Conservation (phyloP, 2,329 filamentous ascomycete genomes). For the Trichoderma breve region DNA sequence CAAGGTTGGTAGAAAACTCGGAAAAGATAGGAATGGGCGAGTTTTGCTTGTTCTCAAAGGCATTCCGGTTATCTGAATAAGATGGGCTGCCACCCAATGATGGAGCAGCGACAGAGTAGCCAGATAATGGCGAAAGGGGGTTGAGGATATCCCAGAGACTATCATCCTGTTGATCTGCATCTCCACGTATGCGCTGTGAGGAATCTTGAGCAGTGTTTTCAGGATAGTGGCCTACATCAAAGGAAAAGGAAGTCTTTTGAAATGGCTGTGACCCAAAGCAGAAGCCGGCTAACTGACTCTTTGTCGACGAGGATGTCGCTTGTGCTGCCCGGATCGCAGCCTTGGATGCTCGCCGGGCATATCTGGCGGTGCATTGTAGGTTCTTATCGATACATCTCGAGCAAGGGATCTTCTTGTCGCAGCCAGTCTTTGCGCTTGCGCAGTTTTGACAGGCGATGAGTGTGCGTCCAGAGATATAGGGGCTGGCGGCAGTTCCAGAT, state of each 20-base stretch:
- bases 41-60: neutral
- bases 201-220: neutral
- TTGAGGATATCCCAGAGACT: neutral
- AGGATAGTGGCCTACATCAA: neutral
- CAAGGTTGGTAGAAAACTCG: neutral
- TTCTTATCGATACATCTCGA: conserved; percentile 39
- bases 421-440: conserved; percentile 40
- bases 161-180: neutral
- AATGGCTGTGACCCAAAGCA: neutral
- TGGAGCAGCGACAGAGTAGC: neutral
- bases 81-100: neutral
- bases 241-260: neutral
- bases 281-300: neutral
- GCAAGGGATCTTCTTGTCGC: conserved; percentile 40
- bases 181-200: neutral
- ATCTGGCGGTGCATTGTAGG: conserved; percentile 42
- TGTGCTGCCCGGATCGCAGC: conserved; percentile 45
- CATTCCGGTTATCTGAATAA: neutral
- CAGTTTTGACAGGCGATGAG: conserved; percentile 42
- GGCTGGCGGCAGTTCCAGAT: neutral
- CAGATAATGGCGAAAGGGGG: neutral
- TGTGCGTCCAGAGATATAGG: conserved; percentile 33
- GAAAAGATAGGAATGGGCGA: neutral
- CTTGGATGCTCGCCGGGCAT: conserved; percentile 51
- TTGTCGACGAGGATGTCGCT: conserved; percentile 23